Conservation (phyloP, 371 early-diverging fungal genomes). For the Lichtheimia ornata region DNA sequence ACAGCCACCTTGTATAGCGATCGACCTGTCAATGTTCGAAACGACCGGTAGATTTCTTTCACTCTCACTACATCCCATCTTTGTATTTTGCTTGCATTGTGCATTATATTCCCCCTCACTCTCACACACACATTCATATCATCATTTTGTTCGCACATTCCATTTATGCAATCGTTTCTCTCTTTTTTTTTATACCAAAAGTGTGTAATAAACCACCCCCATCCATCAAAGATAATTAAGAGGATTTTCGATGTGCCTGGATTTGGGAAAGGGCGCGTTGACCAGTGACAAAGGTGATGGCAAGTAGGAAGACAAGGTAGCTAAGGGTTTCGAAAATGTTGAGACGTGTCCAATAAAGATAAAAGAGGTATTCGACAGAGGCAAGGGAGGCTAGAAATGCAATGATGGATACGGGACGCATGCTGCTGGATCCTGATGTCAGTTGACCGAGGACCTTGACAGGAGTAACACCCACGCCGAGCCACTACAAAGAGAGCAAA, state of each 20-base stretch:
- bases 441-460: constrained; percentile 32
- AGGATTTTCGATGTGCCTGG: constrained; percentile 27
- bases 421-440: constrained; percentile 17
- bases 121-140: neutral
- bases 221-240: too few relatives aligned
- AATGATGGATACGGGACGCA: constrained; percentile 45
- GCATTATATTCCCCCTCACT: neutral
- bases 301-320: constrained; percentile 54
- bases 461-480: constrained; percentile 53
- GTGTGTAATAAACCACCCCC: too few relatives aligned
- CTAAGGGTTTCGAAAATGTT: constrained; percentile 73
- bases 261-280: constrained; percentile 54
- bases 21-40: constrained; percentile 56
- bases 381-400: constrained; percentile 61
- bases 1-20: constrained; percentile 61
- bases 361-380: constrained; percentile 61
- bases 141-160: neutral
- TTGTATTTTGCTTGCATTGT: neutral
- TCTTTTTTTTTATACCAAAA: too few relatives aligned
- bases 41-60: constrained; percentile 23
- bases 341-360: constrained; percentile 70
- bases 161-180: neutral
- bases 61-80: neutral
- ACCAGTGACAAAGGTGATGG: constrained; percentile 63
- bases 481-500: constrained; percentile 45